Evolutionary conservation across 78 protist genomes (phyloP).

Genomic region (Cavenderia fasciculata): DNA sequence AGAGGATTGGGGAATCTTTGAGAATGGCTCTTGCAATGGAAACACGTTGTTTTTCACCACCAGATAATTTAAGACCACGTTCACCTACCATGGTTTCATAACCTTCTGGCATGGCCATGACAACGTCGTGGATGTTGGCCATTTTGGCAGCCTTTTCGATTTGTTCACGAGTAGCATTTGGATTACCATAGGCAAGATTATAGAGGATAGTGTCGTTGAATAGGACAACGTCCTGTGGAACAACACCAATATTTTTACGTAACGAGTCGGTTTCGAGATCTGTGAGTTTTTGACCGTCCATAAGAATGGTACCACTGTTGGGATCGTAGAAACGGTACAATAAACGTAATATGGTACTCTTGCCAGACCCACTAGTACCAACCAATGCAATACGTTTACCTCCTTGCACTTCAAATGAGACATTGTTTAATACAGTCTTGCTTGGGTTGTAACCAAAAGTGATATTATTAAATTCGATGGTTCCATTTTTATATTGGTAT

Average conservation of each 20-base stretch:
- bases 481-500: constrained; percentile 36
- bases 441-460: constrained; percentile 79
- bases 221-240: constrained; percentile 94
- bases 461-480: constrained; percentile 83
- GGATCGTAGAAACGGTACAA: constrained; percentile 91
- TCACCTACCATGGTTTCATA: constrained; percentile 90
- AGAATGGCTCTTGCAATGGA: constrained; percentile 60
- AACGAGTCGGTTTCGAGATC: constrained; percentile 62
- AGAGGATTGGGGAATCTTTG: constrained; percentile 49
- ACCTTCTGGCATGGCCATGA: constrained; percentile 81
- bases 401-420: constrained; percentile 83
- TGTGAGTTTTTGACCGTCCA: constrained; percentile 91
- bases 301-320: constrained; percentile 80
- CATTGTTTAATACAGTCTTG: constrained; percentile 51
- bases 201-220: constrained; percentile 91
- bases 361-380: constrained; percentile 96
- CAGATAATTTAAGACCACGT: constrained; percentile 86
- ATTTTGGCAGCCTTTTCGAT: constrained; percentile 81
- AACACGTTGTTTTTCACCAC: constrained; percentile 92
- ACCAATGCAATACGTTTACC: constrained; percentile 92
- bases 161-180: constrained; percentile 56
- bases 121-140: constrained; percentile 88
- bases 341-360: constrained; percentile 89
- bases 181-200: constrained; percentile 90
- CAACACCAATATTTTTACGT: constrained; percentile 83